Evolutionary conservation across 495 filamentous ascomycete species (phyloP), one percentile per base, ranked within the genome.

Genomic region (Trichoderma reesei): DNA sequence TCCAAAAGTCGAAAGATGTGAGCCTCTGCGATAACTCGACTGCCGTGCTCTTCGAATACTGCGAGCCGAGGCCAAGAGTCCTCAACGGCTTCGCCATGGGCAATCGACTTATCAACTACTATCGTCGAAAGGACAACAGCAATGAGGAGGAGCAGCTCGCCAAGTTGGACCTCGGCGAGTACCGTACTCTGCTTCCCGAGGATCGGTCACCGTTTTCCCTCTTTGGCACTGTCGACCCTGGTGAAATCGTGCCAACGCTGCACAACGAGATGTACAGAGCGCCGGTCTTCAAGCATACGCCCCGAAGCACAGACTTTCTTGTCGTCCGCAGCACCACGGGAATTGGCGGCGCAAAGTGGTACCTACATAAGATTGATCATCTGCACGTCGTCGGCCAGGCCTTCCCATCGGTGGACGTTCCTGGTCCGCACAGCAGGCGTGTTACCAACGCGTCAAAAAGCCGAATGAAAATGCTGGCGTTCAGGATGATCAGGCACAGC

Each of bases 51-150:
- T 85, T 97, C 39, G 94, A 99, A 75, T 98, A 98, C 74, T 94
- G 91, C 11, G 94, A 99, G 72, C 91, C 98, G 72, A 88, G 89
- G 63, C 94, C 94, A 1, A 88, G 85, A 13, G 89, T 92, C 64
- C 79, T 99, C 66, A 96, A 94, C 8, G 95, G 96, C 73, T 93
- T 96, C 67, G 94, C 92, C 65, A 99, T 99, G 94, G 93, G 91
- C 61, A 93, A 86, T 72, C 88, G 90, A 46, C 84, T 98, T 46
- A 89, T 98, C 75, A 97, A 98, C 69, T 98, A 97, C 75, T 96
- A 96, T 71, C 88, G 94, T 16, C 87, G 92, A 39, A 94, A 90
- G 71, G 88, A 88, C 68, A 83, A 82, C 37, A 90, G 92, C 34
- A 91, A 95, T 71, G 79, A 83, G 44, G 88, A 92, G 9, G 80